Evolutionary conservation across 495 filamentous ascomycete genomes (phyloP).

Genomic region (Apiosordaria backusii): DNA sequence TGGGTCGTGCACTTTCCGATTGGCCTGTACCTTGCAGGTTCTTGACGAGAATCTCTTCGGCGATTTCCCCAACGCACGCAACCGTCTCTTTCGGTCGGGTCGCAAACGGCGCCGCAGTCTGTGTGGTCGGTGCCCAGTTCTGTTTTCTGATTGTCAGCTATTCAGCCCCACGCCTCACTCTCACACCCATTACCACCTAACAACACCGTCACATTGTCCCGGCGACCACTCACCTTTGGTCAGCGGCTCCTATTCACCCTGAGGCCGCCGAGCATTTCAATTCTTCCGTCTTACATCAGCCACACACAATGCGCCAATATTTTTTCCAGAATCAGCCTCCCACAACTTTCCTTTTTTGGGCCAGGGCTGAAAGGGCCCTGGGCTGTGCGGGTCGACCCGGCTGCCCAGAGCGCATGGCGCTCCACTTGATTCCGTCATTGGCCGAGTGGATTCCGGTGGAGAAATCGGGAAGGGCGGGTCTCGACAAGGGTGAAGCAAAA

Average conservation of each 20-base stretch:
- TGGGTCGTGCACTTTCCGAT: conserved; percentile 19
- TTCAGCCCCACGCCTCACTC: background rate
- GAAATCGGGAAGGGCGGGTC: background rate
- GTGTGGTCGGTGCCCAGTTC: background rate
- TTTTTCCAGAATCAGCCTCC: background rate
- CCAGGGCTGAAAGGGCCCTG: background rate
- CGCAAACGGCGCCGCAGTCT: background rate
- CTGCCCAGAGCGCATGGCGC: background rate
- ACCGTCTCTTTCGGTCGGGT: background rate
- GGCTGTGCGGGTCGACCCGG: background rate
- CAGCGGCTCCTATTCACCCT: background rate
- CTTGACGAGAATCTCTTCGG: background rate
- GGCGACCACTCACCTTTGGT: background rate
- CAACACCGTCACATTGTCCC: conserved; percentile 5
- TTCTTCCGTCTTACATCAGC: background rate
- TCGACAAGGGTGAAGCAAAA: background rate
- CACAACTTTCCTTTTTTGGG: background rate
- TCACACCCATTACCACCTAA: background rate
- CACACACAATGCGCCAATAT: background rate
- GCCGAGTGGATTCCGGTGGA: background rate
- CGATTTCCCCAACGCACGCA: background rate
- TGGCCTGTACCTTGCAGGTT: conserved; percentile 23
- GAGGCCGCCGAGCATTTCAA: background rate
- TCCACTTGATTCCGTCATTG: background rate
- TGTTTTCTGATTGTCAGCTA: background rate